A percentile compares a stretch with the other conserved stretches of the same genome.
Conservation (phyloP, 768 basidiomycete species). For the Filobasidium floriforme region DNA sequence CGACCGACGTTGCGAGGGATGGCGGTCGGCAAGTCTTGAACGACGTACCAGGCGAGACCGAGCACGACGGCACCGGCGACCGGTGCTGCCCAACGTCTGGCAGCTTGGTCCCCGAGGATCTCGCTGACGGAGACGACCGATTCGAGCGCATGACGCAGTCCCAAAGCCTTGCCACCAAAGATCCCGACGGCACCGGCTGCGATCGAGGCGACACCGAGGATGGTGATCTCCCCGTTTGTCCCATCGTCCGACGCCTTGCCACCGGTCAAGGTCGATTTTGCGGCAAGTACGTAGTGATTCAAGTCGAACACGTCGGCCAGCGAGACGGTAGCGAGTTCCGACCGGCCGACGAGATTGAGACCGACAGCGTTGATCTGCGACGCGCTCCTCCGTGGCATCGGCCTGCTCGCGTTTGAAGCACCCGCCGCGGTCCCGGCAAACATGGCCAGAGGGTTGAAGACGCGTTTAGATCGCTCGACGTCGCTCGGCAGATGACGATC, state of each 20-base stretch:
- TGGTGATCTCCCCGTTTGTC: conserved; percentile 37
- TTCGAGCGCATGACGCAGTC: conserved; percentile 68
- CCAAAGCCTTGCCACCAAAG: conserved; percentile 74
- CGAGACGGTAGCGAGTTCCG: conserved; percentile 69
- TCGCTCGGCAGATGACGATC: conserved; percentile 65
- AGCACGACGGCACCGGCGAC: conserved; percentile 67
- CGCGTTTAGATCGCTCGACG: conserved; percentile 68
- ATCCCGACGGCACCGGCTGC: conserved; percentile 79
- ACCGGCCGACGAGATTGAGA: conserved; percentile 67
- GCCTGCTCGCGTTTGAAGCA: conserved; percentile 34
- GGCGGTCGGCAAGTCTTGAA: conserved; percentile 76
- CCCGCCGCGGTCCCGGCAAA: conserved; percentile 56
- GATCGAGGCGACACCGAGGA: conserved; percentile 50
- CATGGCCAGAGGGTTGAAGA: conserved; percentile 98
- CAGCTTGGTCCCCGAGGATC: conserved; percentile 61
- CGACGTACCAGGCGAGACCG: conserved; percentile 68
- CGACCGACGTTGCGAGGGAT: conserved; percentile 86
- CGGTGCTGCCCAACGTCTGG: conserved; percentile 81
- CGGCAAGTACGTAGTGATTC: conserved; percentile 62
- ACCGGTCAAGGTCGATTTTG: conserved; percentile 44
- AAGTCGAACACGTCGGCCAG: conserved; percentile 80
- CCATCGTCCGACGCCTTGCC: conserved; percentile 49
- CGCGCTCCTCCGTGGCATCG: background rate
- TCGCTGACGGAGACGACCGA: conserved; percentile 67
- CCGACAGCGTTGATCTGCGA: conserved; percentile 62